Evolutionary conservation across 805 yeast species (phyloP), one percentile per base, ranked within the genome.

Genomic region (Candida tibetensis): DNA sequence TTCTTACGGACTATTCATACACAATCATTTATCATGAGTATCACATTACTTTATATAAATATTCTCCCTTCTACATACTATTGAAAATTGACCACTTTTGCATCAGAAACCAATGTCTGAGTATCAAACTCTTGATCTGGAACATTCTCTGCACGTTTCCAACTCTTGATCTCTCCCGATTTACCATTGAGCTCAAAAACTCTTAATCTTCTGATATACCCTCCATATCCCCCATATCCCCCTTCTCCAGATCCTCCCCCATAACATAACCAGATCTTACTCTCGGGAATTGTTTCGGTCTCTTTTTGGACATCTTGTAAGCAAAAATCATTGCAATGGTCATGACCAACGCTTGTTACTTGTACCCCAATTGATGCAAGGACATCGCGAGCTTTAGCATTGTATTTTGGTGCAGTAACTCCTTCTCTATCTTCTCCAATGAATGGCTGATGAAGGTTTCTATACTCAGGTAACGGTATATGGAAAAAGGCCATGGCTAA

Each of bases 221-320:
- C 91, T 1, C 89, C 91, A 52, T 89, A 88, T 0, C 97, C 97
- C 6, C 84, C 97, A 56, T 93, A 93, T 0, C 96, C 98, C 28
- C 98, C 99, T 62, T 87, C 95, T 12, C 98, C 99, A 4, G 77
- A 73, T 1, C 81, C 95, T 17, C 99, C 99, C 3, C 96, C 99
- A 55, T 88, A 89, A 54, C 99, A 93, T 23, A 93, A 64, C 95
- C 95, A 87, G 22, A 83, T 61, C 39, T 64, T 63, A 50, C 70
- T 58, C 25, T 56, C 53, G 4, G 44, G 30, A 9, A 46, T 52
- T n/a, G 48, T 48, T 5, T 49, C 42, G 2, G 54, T 49, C n/a
- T 64, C 57, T 30, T 55, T 47, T 23, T 45, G 46, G 16, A 66
- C 58, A 47, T 85, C 84, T 36, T 71, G 61, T 42, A 86, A 62